Evolutionary conservation across 805 yeast species (phyloP).

Genomic region (Ogataea neopini): DNA sequence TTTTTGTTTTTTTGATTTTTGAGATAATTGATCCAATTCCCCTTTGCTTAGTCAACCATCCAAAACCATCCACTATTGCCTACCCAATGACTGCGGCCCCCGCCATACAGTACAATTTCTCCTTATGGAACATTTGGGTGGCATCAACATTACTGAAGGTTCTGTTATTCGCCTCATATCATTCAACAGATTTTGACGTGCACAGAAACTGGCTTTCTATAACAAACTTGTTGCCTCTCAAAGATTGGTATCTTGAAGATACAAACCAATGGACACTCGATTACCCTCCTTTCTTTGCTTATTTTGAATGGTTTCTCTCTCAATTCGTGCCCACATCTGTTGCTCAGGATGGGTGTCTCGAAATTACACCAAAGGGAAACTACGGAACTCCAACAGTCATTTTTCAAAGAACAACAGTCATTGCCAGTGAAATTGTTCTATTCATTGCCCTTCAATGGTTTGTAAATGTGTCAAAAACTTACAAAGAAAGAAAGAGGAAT

Average conservation of each 20-base stretch:
- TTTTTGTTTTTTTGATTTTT: neutral
- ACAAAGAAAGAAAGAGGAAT: constrained; percentile 45
- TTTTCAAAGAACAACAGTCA: constrained; percentile 82
- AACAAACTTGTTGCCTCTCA: constrained; percentile 71
- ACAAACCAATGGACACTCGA: constrained; percentile 92
- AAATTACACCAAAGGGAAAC: constrained; percentile 59
- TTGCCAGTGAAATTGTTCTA: constrained; percentile 70
- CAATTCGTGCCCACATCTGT: constrained; percentile 68
- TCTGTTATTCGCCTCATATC: constrained; percentile 75
- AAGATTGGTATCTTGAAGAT: constrained; percentile 79
- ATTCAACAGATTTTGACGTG: constrained; percentile 95
- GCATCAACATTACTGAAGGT: constrained; percentile 61
- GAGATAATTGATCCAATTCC: no score
- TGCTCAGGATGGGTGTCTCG: constrained; percentile 73
- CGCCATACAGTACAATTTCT: constrained; percentile 38
- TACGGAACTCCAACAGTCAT: constrained; percentile 79
- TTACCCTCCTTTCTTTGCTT: constrained; percentile 97
- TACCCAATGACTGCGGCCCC: constrained; percentile 1
- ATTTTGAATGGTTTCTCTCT: constrained; percentile 82
- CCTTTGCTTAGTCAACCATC: no score
- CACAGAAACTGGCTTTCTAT: constrained; percentile 97
- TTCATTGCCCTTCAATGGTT: constrained; percentile 72
- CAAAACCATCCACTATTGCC: neutral
- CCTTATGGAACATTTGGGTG: constrained; percentile 67
- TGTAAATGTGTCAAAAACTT: constrained; percentile 47